These are phyloP conservation scores for Dimargaris verticillata DNA, from an alignment of 192 early-diverging fungal species.

Conservation along the genomic window DNA sequence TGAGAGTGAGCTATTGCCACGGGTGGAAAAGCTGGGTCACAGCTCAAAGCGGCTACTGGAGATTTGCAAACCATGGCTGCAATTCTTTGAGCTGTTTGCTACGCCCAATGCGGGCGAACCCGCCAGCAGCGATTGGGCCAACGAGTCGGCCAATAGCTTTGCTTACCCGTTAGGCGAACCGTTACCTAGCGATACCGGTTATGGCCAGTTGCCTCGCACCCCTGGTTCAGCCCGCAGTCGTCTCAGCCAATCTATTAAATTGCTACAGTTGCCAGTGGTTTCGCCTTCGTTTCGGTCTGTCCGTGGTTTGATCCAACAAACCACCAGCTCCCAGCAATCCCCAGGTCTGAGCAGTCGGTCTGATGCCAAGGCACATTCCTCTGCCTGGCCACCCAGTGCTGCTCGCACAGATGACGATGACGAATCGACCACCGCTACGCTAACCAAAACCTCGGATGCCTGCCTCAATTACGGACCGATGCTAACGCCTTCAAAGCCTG, in stretches of 20 bases:
- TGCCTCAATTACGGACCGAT: not conserved
- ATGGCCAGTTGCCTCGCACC: not conserved
- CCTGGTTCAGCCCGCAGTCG: constrained; percentile 1
- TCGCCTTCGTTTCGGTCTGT: not conserved
- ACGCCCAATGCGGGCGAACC: not conserved
- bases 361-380: not conserved
- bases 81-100: constrained; percentile 7
- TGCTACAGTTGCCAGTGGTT: not conserved
- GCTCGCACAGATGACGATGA: not conserved
- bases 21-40: not conserved
- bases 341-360: not conserved
- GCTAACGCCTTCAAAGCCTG: not conserved
- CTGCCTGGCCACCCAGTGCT: not conserved
- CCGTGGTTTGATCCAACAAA: not conserved
- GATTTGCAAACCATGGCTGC: constrained; percentile 10
- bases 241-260: not conserved
- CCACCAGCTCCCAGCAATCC: not conserved
- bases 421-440: not conserved
- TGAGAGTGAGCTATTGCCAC: constrained; percentile 2
- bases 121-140: not conserved
- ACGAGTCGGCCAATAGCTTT: not conserved
- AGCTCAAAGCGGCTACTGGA: constrained; percentile 1
- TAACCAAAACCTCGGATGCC: not conserved
- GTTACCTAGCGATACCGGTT: not conserved
- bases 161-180: not conserved